Evolutionary conservation across 2,329 filamentous ascomycete species (phyloP).

Genomic region (Elsinoe fawcettii): DNA sequence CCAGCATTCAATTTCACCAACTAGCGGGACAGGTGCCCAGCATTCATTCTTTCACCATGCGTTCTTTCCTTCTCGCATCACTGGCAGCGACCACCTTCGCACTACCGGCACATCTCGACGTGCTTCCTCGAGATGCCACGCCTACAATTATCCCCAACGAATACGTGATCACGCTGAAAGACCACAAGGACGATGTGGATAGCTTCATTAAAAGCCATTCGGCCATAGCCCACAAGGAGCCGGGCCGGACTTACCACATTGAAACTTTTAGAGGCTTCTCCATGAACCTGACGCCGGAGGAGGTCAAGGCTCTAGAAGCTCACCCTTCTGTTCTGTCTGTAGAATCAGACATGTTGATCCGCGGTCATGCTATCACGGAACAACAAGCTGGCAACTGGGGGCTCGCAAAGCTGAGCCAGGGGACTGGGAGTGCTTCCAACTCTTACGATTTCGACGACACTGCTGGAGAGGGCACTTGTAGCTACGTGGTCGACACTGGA

Average conservation of each 20-base stretch:
- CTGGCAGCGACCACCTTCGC: background rate
- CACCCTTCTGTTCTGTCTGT: background rate
- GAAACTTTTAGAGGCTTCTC: conserved; percentile 8
- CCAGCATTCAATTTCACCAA: background rate
- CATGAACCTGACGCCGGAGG: background rate
- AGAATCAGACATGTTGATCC: conserved; percentile 15
- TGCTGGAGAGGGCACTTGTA: conserved; percentile 28
- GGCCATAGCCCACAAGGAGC: background rate
- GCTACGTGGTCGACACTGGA: conserved; percentile 34
- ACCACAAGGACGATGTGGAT: background rate
- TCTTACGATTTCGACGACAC: conserved; percentile 20
- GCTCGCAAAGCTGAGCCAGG: conserved; percentile 20
- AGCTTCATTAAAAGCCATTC: background rate
- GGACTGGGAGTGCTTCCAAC: conserved; percentile 6
- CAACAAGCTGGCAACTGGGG: conserved; percentile 21
- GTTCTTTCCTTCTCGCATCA: background rate
- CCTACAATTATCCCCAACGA: background rate
- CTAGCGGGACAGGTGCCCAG: background rate
- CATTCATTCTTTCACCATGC: background rate
- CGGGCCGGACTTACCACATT: conserved; percentile 1
- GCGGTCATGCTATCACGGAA: conserved; percentile 12
- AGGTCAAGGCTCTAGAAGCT: background rate
- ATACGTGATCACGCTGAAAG: conserved; percentile 3
- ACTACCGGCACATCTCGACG: background rate
- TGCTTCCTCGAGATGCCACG: background rate